Evolutionary conservation across 768 basidiomycete species (phyloP).

Genomic region (Pulveroboletus ravenelii): DNA sequence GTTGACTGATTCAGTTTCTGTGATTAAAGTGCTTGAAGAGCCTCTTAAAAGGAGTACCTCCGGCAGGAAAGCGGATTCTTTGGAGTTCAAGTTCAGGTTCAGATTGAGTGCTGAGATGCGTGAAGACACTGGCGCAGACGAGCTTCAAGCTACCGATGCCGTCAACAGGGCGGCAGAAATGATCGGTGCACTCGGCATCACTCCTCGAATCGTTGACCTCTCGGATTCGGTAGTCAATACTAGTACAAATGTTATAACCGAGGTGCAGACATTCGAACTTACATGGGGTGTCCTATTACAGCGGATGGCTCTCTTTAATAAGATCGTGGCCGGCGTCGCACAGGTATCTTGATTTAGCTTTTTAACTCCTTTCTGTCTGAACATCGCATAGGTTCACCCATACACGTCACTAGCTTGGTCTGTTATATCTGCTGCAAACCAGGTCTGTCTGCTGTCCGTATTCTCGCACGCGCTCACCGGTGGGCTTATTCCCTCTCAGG

Average conservation of each 20-base stretch:
- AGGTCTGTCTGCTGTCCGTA: conserved; percentile 1
- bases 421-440: conserved; percentile 19
- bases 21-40: conserved; percentile 13
- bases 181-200: not conserved
- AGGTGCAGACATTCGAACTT: conserved; percentile 14
- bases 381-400: conserved; percentile 12
- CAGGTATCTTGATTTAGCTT: conserved; percentile 2
- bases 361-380: not conserved
- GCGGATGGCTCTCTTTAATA: conserved; percentile 12
- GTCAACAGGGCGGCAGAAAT: conserved; percentile 3
- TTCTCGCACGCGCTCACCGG: not conserved
- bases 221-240: not conserved
- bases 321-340: conserved; percentile 8
- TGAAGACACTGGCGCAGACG: not conserved
- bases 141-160: conserved; percentile 14
- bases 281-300: conserved; percentile 14
- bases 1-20: not conserved
- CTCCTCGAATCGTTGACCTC: not conserved
- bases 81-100: conserved; percentile 13
- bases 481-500: not conserved
- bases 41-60: not conserved
- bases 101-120: not conserved
- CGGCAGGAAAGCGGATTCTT: not conserved
- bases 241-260: not conserved
- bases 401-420: conserved; percentile 19